These are phyloP conservation scores for Euphorbia pulcherrima DNA, from an alignment of 345 rosid genomes.

Conservation along the genomic window DNA sequence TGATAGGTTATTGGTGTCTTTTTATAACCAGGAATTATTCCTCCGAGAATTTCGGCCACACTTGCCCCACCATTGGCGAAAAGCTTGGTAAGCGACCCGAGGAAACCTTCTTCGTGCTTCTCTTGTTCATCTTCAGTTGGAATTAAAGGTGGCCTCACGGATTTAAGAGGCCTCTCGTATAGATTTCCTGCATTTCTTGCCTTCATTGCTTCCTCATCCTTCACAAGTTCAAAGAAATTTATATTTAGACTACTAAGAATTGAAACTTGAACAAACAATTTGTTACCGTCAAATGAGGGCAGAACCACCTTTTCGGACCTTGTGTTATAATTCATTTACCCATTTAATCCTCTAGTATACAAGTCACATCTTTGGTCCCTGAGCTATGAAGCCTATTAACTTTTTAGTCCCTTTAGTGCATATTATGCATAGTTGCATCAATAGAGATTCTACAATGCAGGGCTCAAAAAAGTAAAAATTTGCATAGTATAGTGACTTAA, in stretches of 20 bases:
- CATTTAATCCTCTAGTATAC: too few relatives aligned
- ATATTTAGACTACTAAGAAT: not conserved
- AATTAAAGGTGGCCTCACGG: conserved; percentile 69
- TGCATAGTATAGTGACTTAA: too few relatives aligned
- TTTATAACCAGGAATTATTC: conserved; percentile 55
- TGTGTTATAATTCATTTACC: too few relatives aligned
- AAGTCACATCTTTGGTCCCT: too few relatives aligned
- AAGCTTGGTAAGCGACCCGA: conserved; percentile 59
- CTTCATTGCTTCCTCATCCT: conserved; percentile 47
- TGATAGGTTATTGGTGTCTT: conserved; percentile 42
- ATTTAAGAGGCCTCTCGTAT: conserved; percentile 53
- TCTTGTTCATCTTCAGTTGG: conserved; percentile 61
- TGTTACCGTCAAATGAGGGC: too few relatives aligned
- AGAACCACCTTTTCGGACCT: too few relatives aligned
- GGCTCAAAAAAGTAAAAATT: too few relatives aligned
- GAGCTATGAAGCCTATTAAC: too few relatives aligned
- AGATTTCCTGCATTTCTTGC: conserved; percentile 23
- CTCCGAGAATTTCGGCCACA: conserved; percentile 58
- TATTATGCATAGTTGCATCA: too few relatives aligned
- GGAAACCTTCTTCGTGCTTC: conserved; percentile 73
- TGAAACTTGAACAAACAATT: not conserved
- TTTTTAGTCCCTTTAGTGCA: too few relatives aligned
- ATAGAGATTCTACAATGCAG: too few relatives aligned
- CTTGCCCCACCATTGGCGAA: conserved; percentile 48
- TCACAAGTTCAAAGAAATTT: conserved; percentile 12